A percentile compares a stretch with the other conserved stretches of the same genome.
phyloP scores from a whole-genome alignment of 2,329 filamentous ascomycete species.

The Diaporthe sp. region DNA sequence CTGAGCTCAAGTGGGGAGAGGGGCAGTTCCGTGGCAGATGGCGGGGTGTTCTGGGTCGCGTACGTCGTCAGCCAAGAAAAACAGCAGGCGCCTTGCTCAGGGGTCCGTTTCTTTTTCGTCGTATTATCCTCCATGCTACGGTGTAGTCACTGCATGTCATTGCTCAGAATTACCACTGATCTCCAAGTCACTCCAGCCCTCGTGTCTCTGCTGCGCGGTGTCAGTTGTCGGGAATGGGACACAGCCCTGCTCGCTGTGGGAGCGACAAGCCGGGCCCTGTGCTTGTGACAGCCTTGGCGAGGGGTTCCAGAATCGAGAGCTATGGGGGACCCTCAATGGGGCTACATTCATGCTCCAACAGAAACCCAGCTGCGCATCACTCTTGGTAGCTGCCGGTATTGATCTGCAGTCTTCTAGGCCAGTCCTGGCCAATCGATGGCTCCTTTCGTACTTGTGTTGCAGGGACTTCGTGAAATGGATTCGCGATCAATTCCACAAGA shows the following conservation, averaged over 20 bases:
- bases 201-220: background rate
- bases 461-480: background rate
- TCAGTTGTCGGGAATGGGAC: background rate
- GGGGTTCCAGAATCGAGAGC: slow-evolving; percentile 3
- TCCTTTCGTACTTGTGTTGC: background rate
- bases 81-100: background rate
- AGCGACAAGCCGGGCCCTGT: background rate
- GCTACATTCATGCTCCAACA: slow-evolving; percentile 2
- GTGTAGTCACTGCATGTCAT: too few species aligned
- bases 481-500: background rate
- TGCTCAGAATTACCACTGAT: background rate
- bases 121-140: background rate
- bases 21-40: slow-evolving; percentile 33
- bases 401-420: slow-evolving; percentile 17
- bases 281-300: slow-evolving; percentile 28
- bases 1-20: slow-evolving; percentile 38
- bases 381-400: background rate
- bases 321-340: background rate
- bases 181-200: too few species aligned
- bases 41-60: slow-evolving; percentile 30
- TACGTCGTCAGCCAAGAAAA: slow-evolving; percentile 29
- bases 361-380: slow-evolving; percentile 16
- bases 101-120: slow-evolving; percentile 29
- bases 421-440: slow-evolving; percentile 8
- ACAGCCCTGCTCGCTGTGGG: background rate